Base-by-base conservation (phyloP, 306 rosid genomes). In the Vigna hirtella region DNA sequence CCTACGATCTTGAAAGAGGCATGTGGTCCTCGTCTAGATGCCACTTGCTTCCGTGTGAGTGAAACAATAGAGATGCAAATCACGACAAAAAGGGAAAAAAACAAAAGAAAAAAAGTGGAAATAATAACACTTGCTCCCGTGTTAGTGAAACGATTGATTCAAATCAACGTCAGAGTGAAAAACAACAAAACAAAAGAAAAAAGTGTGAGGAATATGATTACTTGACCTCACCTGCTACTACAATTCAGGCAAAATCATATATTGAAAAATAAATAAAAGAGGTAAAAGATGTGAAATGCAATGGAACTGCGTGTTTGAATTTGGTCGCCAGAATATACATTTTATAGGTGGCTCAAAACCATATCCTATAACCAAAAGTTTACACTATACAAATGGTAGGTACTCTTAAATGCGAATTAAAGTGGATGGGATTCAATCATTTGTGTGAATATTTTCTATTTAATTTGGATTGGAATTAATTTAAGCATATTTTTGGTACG, bases 1-100 rank as follows among this genome's bases (percentile, higher is more conserved):
- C 90, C 90, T 82, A 84, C 93, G 15, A 71, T 82, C 68, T 77
- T 77, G 79, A 51, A 77, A 78, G 77, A 79, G 70, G 64, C 80
- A 22, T 71, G 82, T 72, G 89, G 89, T 80, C 90, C 87, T 61
- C 86, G 48, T 22, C 20, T 32, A 63, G 77, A n/a, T 76, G 72
- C 79, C 86, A 78, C 79, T 65, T 78, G 73, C 71, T 62, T 16
- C 73, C 68, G 5, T 6, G 62, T 14, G 17, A 45, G 34, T 70
- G 81, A 47, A 69, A 28, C 62, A 10, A 34, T 42, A 6, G 45
- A 73, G 77, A 48, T 73, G 68, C 74, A 74, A 22, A 68, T n/a
- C 30, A 32, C 1, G 14, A 4, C 7, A 4, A 9, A 22, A 53
- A 30, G 30, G 62, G 8, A 10, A 22, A 56, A 30, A 56, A 56